These are phyloP conservation scores for Picochlorum sp. DNA, from an alignment of 139 green algal species.

Conservation along the genomic window DNA sequence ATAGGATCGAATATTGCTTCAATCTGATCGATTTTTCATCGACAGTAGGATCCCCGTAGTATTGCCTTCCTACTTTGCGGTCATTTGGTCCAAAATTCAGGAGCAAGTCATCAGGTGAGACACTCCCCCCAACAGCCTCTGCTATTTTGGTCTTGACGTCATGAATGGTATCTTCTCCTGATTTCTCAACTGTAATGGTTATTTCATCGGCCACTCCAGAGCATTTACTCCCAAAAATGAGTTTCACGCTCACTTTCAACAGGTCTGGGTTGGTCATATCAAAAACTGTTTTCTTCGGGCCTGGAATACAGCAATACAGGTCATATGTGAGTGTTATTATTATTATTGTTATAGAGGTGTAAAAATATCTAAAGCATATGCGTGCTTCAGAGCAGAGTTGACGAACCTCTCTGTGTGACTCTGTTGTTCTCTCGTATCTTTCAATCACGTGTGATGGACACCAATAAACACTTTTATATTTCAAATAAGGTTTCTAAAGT, in stretches of 20 bases:
- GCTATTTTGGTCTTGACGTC: constrained; percentile 29
- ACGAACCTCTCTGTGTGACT: no score
- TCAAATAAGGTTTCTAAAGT: no score
- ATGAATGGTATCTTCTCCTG: constrained; percentile 17
- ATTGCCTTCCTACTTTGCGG: constrained; percentile 34
- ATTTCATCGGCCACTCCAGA: background rate
- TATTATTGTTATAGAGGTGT: no score
- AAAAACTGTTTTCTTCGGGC: background rate
- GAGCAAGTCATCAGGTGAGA: constrained; percentile 29
- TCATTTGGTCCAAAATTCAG: constrained; percentile 35
- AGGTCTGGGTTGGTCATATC: background rate
- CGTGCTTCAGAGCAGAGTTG: no score
- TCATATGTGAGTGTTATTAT: no score
- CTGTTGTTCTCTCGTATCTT: no score
- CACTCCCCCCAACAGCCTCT: constrained; percentile 13
- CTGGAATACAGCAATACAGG: no score
- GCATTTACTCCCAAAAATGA: constrained; percentile 17
- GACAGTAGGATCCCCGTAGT: constrained; percentile 27
- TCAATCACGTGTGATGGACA: no score
- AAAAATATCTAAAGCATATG: no score
- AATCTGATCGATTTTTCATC: constrained; percentile 29
- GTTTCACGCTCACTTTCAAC: constrained; percentile 7
- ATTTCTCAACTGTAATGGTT: background rate
- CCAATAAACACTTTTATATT: no score
- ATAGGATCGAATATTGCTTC: constrained; percentile 24